A percentile compares a stretch with the other conserved stretches of the same genome.
These are phyloP conservation scores for Yarrowia divulgata DNA, from an alignment of 805 yeast genomes.

Conservation along the genomic window DNA sequence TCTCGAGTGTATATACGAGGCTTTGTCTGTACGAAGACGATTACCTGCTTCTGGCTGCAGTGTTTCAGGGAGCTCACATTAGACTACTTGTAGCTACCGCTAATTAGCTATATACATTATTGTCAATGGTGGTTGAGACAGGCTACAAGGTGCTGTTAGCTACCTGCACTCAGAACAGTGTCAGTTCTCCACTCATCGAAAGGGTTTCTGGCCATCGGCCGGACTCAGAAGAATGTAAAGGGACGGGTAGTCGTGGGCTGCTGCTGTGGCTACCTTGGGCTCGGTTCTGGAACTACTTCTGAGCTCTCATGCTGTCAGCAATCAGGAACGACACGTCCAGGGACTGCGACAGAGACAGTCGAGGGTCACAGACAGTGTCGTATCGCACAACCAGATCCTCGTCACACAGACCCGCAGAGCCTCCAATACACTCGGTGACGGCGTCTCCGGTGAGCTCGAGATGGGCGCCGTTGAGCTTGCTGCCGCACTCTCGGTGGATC, in stretches of 20 bases:
- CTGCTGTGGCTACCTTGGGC: too few species aligned
- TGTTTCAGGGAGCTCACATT: background rate
- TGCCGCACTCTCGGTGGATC: conserved; percentile 50
- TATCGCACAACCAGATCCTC: conserved; percentile 53
- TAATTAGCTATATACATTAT: conserved; percentile 21
- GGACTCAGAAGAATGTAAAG: conserved; percentile 31
- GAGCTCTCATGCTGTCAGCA: conserved; percentile 49
- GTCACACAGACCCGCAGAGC: conserved; percentile 52
- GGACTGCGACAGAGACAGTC: conserved; percentile 53
- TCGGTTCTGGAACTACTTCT: conserved; percentile 13
- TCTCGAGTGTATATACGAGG: too few species aligned
- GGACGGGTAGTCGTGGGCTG: background rate
- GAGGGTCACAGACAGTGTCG: conserved; percentile 56
- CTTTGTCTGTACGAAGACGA: too few species aligned
- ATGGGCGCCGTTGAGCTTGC: conserved; percentile 53
- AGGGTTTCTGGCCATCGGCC: conserved; percentile 18
- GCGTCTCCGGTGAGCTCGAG: conserved; percentile 56
- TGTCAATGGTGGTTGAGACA: background rate
- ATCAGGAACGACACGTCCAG: conserved; percentile 55
- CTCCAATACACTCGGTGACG: conserved; percentile 57
- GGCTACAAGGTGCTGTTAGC: too few species aligned
- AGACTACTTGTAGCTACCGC: background rate
- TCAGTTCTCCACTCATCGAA: background rate
- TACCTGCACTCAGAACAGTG: too few species aligned
- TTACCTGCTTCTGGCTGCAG: background rate